Evolutionary conservation across 805 yeast genomes (phyloP), one percentile per base, ranked within the genome.

Genomic region (Sporopachydermia quercuum): DNA sequence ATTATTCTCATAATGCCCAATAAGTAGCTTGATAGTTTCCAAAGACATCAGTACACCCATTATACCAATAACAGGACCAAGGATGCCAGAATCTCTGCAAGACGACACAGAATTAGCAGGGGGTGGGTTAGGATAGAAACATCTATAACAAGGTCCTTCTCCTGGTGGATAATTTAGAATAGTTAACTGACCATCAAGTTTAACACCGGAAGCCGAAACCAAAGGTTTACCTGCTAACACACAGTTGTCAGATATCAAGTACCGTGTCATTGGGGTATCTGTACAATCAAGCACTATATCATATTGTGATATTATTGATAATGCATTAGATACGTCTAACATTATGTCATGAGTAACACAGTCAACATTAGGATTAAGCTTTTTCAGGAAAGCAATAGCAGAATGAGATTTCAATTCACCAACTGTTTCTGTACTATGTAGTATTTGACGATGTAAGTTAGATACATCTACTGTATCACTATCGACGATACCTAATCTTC

Each of bases 61-160:
- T 1, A 85, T 49, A 0, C 98, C 99, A 41, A 91, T 93, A n/a
- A 87, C 91, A 0, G 97, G 94, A 0, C 98, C 98, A 17, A 91
- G 57, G 1, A 89, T 93, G 3, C 96, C 96, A 2, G 94, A 94
- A 57, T 86, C 97, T 11, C 82, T 73, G 50, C 99, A 91, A 0
- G 93, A 71, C 0, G 85, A 71, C 1, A 87, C 85, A 1, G 81
- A 66, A 43, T 74, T 77, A 1, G 95, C 82, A 1, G 87, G 75
- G 0, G 98, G 96, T 0, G 97, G 95, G 4, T 62, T 62, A 0
- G 98, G 97, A 49, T 82, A 84, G 57, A 87, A 76, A 54, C 99
- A 91, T 44, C 99, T 63, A 54, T 91, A 91, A 55, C 99, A 91
- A 0, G 99, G 99, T 0, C 94, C 95, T 2, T 44, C 40, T 15